Evolutionary conservation across 164 flowering plant species (phyloP).

Genomic region (Houttuynia cordata): DNA sequence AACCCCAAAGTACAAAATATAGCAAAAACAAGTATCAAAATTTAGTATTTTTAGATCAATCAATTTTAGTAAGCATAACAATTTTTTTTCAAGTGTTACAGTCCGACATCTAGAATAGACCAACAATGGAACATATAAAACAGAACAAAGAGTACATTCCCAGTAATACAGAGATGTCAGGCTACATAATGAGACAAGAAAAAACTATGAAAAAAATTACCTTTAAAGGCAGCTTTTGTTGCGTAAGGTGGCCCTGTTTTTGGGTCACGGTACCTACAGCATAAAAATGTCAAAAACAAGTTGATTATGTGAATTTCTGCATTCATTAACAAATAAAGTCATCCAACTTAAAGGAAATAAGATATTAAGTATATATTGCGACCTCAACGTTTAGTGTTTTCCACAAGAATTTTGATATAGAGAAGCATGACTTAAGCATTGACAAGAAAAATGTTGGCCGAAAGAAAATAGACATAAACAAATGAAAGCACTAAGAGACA

Average conservation of each 20-base stretch:
- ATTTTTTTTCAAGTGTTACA: no score
- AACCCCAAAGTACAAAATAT: constrained; percentile 37
- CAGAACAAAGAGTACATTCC: no score
- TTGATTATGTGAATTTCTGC: background rate
- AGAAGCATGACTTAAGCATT: background rate
- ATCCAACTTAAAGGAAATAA: no score
- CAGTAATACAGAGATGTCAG: no score
- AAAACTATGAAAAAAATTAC: constrained; percentile 27
- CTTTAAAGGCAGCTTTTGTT: constrained; percentile 87
- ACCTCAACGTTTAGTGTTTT: no score
- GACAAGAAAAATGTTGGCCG: background rate
- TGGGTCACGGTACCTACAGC: constrained; percentile 81
- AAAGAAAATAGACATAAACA: background rate
- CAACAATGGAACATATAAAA: no score
- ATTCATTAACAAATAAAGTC: background rate
- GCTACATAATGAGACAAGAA: no score
- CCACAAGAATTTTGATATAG: background rate
- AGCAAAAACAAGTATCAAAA: background rate
- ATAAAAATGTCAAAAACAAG: constrained; percentile 2
- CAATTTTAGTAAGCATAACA: no score
- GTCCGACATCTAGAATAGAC: background rate
- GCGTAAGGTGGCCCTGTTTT: constrained; percentile 88
- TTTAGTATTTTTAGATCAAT: no score
- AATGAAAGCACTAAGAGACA: background rate
- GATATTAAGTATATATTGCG: no score